Conservation (phyloP, 1,284 basidiomycete species). For the Pisolithus thermaeus region DNA sequence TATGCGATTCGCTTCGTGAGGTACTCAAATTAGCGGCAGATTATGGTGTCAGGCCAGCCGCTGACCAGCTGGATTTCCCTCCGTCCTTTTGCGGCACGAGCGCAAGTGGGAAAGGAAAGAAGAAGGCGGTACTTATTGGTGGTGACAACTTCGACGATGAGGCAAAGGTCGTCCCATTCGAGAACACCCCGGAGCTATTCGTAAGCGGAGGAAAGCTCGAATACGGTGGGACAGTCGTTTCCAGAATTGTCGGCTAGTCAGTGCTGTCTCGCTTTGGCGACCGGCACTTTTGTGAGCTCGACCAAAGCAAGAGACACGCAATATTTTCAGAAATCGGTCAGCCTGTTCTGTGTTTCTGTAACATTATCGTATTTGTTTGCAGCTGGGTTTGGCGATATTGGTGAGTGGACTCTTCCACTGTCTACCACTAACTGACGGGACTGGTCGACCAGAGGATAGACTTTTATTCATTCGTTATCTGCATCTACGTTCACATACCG, state of each 20-base stretch:
- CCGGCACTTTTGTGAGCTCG: too few relatives aligned
- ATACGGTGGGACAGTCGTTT: constrained; percentile 27
- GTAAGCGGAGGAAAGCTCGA: constrained; percentile 24
- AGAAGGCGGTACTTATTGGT: constrained; percentile 2
- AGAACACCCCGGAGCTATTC: constrained; percentile 36
- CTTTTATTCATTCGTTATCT: too few relatives aligned
- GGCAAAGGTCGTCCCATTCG: constrained; percentile 33
- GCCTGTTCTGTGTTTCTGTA: too few relatives aligned
- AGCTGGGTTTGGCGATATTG: too few relatives aligned
- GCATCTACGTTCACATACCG: too few relatives aligned
- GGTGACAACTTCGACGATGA: constrained; percentile 23
- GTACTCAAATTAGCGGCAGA: constrained; percentile 47
- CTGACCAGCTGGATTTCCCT: constrained; percentile 26
- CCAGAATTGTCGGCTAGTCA: constrained; percentile 24
- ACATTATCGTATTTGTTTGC: too few relatives aligned
- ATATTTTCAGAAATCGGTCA: too few relatives aligned
- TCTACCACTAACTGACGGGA: too few relatives aligned
- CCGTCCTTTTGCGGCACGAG: not conserved
- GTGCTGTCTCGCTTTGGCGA: not conserved
- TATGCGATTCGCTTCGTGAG: constrained; percentile 55
- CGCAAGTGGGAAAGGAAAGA: constrained; percentile 23
- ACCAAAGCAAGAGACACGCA: too few relatives aligned
- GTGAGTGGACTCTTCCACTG: too few relatives aligned
- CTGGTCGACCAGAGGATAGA: too few relatives aligned
- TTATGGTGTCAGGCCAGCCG: constrained; percentile 38